phyloP scores from a whole-genome alignment of 257 asterid species.

The Leptodermis oblonga region DNA sequence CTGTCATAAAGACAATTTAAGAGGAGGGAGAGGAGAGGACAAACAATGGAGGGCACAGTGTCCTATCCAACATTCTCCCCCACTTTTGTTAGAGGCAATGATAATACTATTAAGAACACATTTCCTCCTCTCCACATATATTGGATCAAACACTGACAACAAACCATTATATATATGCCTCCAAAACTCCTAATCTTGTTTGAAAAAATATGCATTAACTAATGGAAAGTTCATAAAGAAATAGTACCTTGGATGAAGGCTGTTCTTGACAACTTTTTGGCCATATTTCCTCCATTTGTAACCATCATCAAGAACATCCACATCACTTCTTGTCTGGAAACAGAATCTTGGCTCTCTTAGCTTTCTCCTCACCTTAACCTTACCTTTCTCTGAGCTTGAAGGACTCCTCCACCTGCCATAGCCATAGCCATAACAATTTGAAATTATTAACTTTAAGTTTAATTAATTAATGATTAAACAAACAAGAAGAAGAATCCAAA shows the following conservation, averaged over 20 bases:
- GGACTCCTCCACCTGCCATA: conserved; percentile 68
- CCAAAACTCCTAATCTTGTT: background rate
- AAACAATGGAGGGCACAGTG: conserved; percentile 16
- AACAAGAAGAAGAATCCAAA: conserved; percentile 8
- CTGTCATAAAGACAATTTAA: background rate
- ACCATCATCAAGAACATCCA: conserved; percentile 97
- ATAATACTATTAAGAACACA: background rate
- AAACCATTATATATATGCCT: background rate
- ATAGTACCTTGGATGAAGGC: conserved; percentile 87
- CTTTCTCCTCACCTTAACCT: conserved; percentile 75
- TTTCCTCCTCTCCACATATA: background rate
- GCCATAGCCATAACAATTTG: background rate
- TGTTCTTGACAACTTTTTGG: conserved; percentile 90
- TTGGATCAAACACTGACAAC: background rate
- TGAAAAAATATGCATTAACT: background rate
- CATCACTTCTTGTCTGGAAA: conserved; percentile 92
- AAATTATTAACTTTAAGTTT: too few species aligned
- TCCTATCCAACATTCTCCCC: conserved; percentile 27
- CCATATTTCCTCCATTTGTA: conserved; percentile 99
- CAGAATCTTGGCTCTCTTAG: conserved; percentile 94
- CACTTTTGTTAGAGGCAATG: conserved; percentile 21
- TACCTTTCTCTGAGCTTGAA: conserved; percentile 57
- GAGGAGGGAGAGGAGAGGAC: background rate
- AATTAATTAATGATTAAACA: conserved; percentile 2
- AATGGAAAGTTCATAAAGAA: background rate